These are phyloP conservation scores for Geosmithia morbida DNA, from an alignment of 2,329 filamentous ascomycete genomes.

Conservation along the genomic window DNA sequence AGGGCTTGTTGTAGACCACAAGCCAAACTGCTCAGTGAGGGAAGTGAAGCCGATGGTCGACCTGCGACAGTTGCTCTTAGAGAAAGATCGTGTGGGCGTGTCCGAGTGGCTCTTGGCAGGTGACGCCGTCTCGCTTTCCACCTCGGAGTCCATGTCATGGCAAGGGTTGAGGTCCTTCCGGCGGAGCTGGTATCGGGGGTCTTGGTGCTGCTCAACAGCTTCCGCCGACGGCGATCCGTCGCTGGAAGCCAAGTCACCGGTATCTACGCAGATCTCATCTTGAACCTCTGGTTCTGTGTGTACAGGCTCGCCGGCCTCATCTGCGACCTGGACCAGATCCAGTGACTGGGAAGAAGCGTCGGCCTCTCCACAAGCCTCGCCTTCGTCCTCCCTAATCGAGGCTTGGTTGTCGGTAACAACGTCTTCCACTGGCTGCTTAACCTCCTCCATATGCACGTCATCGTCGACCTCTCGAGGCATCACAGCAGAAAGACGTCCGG, in stretches of 20 bases:
- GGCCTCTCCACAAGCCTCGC: constrained; percentile 1
- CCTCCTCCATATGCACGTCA: not conserved
- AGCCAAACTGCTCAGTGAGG: constrained; percentile 43
- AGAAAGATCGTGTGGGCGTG: constrained; percentile 21
- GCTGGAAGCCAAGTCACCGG: not conserved
- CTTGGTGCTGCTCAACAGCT: not conserved
- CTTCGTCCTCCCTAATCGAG: not conserved
- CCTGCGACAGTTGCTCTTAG: constrained; percentile 11
- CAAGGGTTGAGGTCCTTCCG: constrained; percentile 30
- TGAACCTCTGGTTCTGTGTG: not conserved
- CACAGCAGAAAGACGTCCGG: constrained; percentile 29
- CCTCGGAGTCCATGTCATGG: constrained; percentile 32
- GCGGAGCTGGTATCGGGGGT: constrained; percentile 23
- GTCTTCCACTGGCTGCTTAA: not conserved
- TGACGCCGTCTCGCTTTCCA: constrained; percentile 33
- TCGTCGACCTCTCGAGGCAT: constrained; percentile 25
- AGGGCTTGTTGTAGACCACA: constrained; percentile 49
- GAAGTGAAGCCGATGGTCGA: constrained; percentile 43
- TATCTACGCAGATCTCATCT: not conserved
- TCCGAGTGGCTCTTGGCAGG: constrained; percentile 17
- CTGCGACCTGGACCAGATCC: not conserved
- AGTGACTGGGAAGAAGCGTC: not conserved
- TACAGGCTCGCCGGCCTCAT: not conserved
- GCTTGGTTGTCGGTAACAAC: not conserved
- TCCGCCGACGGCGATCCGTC: not conserved